Percentiles rank a stretch among this genome's conserved stretches.
These are phyloP conservation scores for Helminthosporium solani DNA, from an alignment of 2,329 filamentous ascomycete genomes.

Conservation along the genomic window DNA sequence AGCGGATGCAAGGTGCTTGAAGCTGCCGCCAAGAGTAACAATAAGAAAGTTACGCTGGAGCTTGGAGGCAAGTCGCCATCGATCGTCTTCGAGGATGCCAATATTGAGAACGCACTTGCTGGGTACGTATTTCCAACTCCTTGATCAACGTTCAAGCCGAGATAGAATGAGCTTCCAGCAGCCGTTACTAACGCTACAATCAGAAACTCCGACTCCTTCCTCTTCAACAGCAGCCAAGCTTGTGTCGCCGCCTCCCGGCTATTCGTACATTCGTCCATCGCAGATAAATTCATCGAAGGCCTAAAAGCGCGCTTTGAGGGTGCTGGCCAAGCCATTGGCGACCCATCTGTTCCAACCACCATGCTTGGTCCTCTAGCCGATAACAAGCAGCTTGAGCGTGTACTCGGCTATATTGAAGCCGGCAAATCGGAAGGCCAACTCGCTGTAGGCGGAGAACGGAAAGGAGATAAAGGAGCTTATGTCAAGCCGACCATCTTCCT, in stretches of 20 bases:
- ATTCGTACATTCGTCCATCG: constrained; percentile 32
- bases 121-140: constrained; percentile 5
- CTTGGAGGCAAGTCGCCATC: constrained; percentile 51
- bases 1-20: constrained; percentile 42
- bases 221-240: constrained; percentile 29
- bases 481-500: constrained; percentile 35
- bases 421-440: constrained; percentile 31
- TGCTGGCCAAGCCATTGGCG: constrained; percentile 19
- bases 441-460: constrained; percentile 27
- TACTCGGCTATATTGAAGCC: constrained; percentile 31
- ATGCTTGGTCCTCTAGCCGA: constrained; percentile 35
- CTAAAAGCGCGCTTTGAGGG: constrained; percentile 27
- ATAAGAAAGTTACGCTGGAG: constrained; percentile 49
- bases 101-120: constrained; percentile 48
- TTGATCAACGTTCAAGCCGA: too few species aligned
- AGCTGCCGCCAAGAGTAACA: constrained; percentile 28
- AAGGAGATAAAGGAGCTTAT: constrained; percentile 30
- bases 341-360: constrained; percentile 19
- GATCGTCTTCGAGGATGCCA: constrained; percentile 51
- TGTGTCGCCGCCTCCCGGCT: constrained; percentile 30
- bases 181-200: constrained; percentile 16
- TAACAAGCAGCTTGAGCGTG: constrained; percentile 27
- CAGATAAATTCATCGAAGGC: constrained; percentile 27
- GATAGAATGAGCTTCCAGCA: too few species aligned
- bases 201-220: constrained; percentile 39